phyloP scores from a whole-genome alignment of 257 asterid genomes.

The Craterostigma plantagineum region DNA sequence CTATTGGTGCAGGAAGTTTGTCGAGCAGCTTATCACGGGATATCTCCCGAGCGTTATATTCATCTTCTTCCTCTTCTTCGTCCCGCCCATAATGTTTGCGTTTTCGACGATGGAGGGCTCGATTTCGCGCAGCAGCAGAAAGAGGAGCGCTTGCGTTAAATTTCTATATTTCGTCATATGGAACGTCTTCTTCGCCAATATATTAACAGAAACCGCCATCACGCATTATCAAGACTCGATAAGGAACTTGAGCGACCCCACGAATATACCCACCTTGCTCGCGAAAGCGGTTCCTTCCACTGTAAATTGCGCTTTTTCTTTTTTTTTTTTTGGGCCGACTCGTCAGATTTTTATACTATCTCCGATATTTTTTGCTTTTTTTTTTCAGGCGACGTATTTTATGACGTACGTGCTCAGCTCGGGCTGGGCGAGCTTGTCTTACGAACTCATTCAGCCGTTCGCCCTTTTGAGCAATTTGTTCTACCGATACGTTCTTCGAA shows the following conservation, averaged over 20 bases:
- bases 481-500: constrained; percentile 39
- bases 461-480: constrained; percentile 47
- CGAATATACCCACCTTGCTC: constrained; percentile 49
- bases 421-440: constrained; percentile 92
- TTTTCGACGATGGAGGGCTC: constrained; percentile 88
- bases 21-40: constrained; percentile 65
- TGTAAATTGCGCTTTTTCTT: constrained; percentile 18
- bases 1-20: constrained; percentile 30
- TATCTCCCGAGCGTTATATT: constrained; percentile 83
- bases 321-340: too few relatives aligned
- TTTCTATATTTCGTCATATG: constrained; percentile 63
- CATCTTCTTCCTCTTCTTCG: constrained; percentile 56
- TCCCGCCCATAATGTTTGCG: constrained; percentile 69
- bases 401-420: constrained; percentile 84
- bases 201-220: constrained; percentile 66
- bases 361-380: too few relatives aligned
- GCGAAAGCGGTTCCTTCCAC: constrained; percentile 77
- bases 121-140: constrained; percentile 79
- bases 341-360: too few relatives aligned
- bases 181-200: constrained; percentile 91
- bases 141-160: constrained; percentile 67
- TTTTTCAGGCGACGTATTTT: constrained; percentile 77
- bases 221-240: constrained; percentile 42
- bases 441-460: constrained; percentile 74
- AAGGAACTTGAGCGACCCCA: constrained; percentile 38